Evolutionary conservation across 176 grass and related monocot species (phyloP), one percentile per base, ranked within the genome.

Genomic region (Echinochloa phyllopogon): DNA sequence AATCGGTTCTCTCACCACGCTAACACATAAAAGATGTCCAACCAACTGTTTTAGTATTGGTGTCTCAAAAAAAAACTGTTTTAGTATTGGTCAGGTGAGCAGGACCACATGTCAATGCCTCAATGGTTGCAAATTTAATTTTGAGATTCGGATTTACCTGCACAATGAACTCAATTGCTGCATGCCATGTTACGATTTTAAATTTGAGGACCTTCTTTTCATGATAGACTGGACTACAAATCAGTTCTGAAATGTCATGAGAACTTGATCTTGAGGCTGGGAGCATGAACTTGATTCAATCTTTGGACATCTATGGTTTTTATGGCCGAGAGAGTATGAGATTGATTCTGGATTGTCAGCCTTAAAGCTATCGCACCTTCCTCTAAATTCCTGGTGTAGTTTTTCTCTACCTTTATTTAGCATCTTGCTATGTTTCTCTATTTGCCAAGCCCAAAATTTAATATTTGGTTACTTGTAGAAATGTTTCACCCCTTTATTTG

Each of bases 1-100:
- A 33, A 33, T 33, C 29, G 1, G 2, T 33, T 33, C 29, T 33
- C 29, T 33, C 29, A 33, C 29, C 29, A 33, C 29, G 29, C 29
- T 33, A 33, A 33, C 29, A 2, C 29, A 33, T 33, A 1, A 33
- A 33, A 33, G 29, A 33, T 33, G 2, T 33, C 29, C 29, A 33
- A 66, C 8, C 64, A 66, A 39, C 36, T 66, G 15, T 6, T 65
- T 38, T 65, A 18, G 33, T 65, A 65, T 65, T 65, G 63, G 38
- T 65, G n/a, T n/a, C n/a, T n/a, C n/a, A n/a, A n/a, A n/a, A n/a
- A n/a, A n/a, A n/a, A 66, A 39, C 36, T 66, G 15, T 6, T 65
- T 38, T 65, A 18, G 33, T 65, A 65, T 65, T 65, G 63, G 38
- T 65, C 33, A 65, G 63, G 63, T 65, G 15, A 65, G 29, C 33